Evolutionary conservation across 75 land plant species (phyloP), one percentile per base, ranked within the genome.

Genomic region (Cupressus sempervirens): DNA sequence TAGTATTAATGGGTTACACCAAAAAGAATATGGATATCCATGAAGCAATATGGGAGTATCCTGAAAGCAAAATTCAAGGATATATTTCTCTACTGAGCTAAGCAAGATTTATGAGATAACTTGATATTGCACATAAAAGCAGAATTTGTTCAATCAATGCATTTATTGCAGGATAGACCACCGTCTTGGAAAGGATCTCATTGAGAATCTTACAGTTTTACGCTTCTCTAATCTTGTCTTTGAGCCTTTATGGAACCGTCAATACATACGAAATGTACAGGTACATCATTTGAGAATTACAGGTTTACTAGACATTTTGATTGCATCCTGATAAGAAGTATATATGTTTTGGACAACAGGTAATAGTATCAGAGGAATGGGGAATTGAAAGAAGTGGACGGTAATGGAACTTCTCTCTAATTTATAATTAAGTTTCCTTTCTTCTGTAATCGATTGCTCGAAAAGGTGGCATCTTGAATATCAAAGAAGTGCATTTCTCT

Each of bases 181-280:
- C 82, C 88, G 82, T 41, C 67, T 92, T 30, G 95, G 95, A 16
- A 93, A 82, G 79, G 87, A 94, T 40, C 87, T 94, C 38, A 87
- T 94, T 79, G 95, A 94, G 83, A 94, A 94, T 54, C 90, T 94
- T 48, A 88, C 94, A 46, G 94, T 94, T 43, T 52, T 94, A 56
- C 86, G 95, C 43, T 94, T 94, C 72, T 88, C 93, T 48, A 94
- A 94, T 85, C 88, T 94, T 62, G 89, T 94, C 52, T 94, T 94
- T 91, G 94, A 92, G 86, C 95, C 95, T 23, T 84, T 94, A 7
- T 94, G 95, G 95, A 86, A 81, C 54, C 88, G 94, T 15, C 84
- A 41, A 52, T 92, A 93, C 84, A 93, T 94, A 62, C 83, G 88
- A 4, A 94, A 90, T 88, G 90, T 94, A 32, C 95, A 94, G 90